Conservation (phyloP, 176 grass and related monocot genomes). For the Metroxylon sagu region DNA sequence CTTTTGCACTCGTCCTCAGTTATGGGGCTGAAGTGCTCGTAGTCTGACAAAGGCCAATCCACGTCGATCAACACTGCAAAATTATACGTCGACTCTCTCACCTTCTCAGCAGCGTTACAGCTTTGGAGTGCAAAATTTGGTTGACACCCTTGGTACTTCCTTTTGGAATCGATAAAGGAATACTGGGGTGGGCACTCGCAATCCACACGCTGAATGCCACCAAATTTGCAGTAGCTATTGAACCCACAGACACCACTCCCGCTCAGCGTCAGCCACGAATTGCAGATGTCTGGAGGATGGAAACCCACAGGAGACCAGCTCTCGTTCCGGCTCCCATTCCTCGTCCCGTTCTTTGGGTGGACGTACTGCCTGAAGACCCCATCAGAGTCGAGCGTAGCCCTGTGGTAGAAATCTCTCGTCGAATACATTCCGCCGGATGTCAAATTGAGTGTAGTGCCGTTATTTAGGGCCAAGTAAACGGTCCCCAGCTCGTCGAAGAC, state of each 20-base stretch:
- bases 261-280: not conserved
- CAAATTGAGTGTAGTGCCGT: not conserved
- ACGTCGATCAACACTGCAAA: not conserved
- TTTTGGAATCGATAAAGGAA: conserved; percentile 13
- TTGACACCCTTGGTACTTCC: conserved; percentile 34
- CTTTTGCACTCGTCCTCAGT: not conserved
- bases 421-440: not conserved
- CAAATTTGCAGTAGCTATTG: conserved; percentile 34
- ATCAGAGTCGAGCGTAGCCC: conserved; percentile 33
- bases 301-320: not conserved
- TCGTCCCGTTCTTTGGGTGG: conserved; percentile 8
- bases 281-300: conserved; percentile 2
- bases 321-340: not conserved
- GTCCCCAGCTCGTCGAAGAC: too few relatives aligned
- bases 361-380: conserved; percentile 29
- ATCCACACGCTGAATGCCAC: not conserved
- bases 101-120: not conserved
- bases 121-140: conserved; percentile 3
- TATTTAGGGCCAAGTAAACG: too few relatives aligned
- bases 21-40: conserved; percentile 5
- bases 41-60: conserved; percentile 21
- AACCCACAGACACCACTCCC: conserved; percentile 36
- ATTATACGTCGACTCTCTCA: not conserved
- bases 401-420: conserved; percentile 7
- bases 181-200: conserved; percentile 33